Conservation (phyloP, 768 basidiomycete genomes). For the Epithele typhae region DNA sequence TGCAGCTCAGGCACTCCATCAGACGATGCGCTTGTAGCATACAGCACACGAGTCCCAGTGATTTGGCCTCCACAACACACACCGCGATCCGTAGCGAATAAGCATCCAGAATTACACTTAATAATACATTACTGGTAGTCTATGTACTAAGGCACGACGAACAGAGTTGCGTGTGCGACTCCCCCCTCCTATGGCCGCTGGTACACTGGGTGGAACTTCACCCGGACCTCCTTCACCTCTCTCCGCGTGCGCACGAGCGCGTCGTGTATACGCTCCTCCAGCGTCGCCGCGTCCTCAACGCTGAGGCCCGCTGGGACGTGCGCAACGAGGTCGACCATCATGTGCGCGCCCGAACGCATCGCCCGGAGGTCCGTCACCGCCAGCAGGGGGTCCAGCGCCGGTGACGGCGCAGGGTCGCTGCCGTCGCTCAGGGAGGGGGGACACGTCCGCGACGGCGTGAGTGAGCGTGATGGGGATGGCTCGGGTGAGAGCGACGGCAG, state of each 20-base stretch:
- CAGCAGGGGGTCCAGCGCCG: conserved; percentile 29
- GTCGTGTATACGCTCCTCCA: conserved; percentile 59
- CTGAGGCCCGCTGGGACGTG: conserved; percentile 58
- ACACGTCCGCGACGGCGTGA: background rate
- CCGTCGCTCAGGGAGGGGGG: conserved; percentile 1
- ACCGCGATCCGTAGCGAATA: too few species aligned
- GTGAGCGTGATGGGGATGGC: too few species aligned
- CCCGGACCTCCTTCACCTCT: conserved; percentile 69
- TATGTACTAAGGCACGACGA: too few species aligned
- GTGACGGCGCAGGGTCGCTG: background rate
- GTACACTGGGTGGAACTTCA: conserved; percentile 51
- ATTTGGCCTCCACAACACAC: too few species aligned
- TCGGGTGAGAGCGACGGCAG: conserved; percentile 13
- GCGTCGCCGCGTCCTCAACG: conserved; percentile 48
- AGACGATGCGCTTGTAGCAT: too few species aligned
- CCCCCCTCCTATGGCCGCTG: too few species aligned
- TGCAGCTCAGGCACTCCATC: too few species aligned
- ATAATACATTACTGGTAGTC: too few species aligned
- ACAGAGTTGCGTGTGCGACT: too few species aligned
- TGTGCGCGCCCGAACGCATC: conserved; percentile 72
- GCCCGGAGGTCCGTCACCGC: conserved; percentile 58
- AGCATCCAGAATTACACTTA: too few species aligned
- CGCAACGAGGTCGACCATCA: conserved; percentile 80
- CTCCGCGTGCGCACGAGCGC: conserved; percentile 52
- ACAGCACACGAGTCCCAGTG: too few species aligned